Base-by-base conservation (phyloP, 768 basidiomycete species). In the Boletus sensibilis region DNA sequence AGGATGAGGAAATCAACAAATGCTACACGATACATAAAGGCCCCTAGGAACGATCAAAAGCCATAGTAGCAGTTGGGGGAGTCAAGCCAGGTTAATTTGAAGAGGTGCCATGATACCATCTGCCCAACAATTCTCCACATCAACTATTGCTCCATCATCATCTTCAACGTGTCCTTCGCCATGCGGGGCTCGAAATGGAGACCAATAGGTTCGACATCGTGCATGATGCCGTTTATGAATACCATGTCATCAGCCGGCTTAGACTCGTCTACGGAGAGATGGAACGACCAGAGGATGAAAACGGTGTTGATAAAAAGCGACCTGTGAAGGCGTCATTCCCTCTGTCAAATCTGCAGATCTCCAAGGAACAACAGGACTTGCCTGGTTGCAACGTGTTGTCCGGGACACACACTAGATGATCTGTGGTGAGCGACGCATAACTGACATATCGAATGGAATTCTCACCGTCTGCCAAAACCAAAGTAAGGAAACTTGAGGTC, bases 261-360 rank as follows among this genome's bases (percentile, higher is more conserved):
- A 8, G 69, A 60, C 0, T 77, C 74, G 58, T 84, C 81, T 12
- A 76, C 57, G 2, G 69, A 72, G 41, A 87, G 72, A 1, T 64
- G 74, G 70, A 87, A 87, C 0, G 84, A 77, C 82, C 84, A 87
- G 11, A 85, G 75, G 8, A 82, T 67, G n/a, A 85, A 72, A 1
- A 82, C 79, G 0, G 81, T 80, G 60, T 82, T 86, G 50, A 87
- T 72, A 64, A 83, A 84, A 2, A 88, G 70, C 2, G 85, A 86
- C 8, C 82, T 81, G 52, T 56, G 1, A 29, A 31, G n/a, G 42
- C n/a, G 8, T 29, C 27, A 50, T 20, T 48, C 21, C 50, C 21
- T 33, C 23, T 23, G 13, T 61, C 21, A 49, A 25, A 10, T n/a
- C 10, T 11, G 4, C 3, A 39, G 35, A 3, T 13, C 12, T 25